Conservation (phyloP, 495 filamentous ascomycete genomes). For the Mycothermus thermophilus region DNA sequence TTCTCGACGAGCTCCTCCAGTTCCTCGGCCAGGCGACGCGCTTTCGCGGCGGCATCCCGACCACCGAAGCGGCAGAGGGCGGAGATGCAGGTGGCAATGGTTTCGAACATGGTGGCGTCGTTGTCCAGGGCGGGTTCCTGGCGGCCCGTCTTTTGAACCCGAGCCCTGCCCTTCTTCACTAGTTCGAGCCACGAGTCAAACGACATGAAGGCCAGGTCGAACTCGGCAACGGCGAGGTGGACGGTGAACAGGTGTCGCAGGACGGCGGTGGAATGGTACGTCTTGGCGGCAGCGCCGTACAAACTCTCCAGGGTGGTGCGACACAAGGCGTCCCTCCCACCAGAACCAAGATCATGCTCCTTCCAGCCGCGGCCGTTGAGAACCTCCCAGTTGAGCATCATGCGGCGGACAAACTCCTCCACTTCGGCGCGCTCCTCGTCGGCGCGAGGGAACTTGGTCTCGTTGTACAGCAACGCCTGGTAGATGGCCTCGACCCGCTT, state of each 20-base stretch:
- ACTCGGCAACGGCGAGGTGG: constrained; percentile 73
- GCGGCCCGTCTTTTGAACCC: constrained; percentile 64
- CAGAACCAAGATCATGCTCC: constrained; percentile 64
- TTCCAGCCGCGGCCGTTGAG: constrained; percentile 61
- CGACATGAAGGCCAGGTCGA: constrained; percentile 71
- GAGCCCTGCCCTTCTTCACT: constrained; percentile 62
- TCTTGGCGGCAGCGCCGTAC: constrained; percentile 78
- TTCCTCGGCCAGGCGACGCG: constrained; percentile 47
- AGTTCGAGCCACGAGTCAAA: constrained; percentile 85
- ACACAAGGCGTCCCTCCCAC: constrained; percentile 57
- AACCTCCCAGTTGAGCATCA: constrained; percentile 73
- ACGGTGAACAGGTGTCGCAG: constrained; percentile 79
- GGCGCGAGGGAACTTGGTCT: constrained; percentile 72
- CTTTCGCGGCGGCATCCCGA: constrained; percentile 60
- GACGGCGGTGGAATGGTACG: constrained; percentile 82
- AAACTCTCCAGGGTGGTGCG: constrained; percentile 67
- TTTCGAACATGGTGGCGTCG: constrained; percentile 58
- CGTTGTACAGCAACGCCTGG: constrained; percentile 55
- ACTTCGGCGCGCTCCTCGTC: constrained; percentile 58
- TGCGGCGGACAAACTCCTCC: constrained; percentile 65
- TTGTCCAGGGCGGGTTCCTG: constrained; percentile 60
- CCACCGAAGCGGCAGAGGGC: constrained; percentile 73
- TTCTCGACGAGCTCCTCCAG: constrained; percentile 48
- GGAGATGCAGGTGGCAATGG: constrained; percentile 60
- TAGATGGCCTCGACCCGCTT: constrained; percentile 61